Evolutionary conservation across 805 yeast species (phyloP), one percentile per base, ranked within the genome.

Genomic region (Starmerella stigmatis): DNA sequence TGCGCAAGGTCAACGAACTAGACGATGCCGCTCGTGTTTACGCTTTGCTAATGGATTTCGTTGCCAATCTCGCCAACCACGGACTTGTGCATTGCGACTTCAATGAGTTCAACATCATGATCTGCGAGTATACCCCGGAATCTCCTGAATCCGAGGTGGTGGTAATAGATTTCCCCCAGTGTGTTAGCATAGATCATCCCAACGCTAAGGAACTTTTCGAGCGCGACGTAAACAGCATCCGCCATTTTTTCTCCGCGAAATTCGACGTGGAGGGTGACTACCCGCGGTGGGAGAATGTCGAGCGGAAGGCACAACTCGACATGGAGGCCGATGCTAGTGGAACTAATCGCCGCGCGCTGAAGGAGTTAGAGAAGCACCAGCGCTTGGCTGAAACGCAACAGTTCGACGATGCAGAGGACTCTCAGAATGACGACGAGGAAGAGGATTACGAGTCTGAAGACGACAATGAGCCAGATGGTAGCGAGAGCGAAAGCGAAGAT

Each of bases 141-240:
- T 35, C 55, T 35, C 68, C 70, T 7, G 84, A 78, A 45, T 65
- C 67, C 34, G 92, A 84, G 41, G 85, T 86, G 57, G 81, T 88
- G 17, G 95, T 92, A 22, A 89, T 92, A 57, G 99, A 92, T 71
- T 92, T 92, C 70, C 99, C 99, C 3, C 99, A 92, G 65, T 89
- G 96, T 76, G 82, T 92, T 15, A 85, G 96, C 19, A 83, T 84
- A 37, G 88, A 82, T 53, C 99, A 92, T 60, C 71, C 69, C 3
- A 96, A 92, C 61, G 96, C 97, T 6, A 80, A 80, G 51, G 74
- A 72, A 46, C 88, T 85, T 62, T 92, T 92, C 64, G 76, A 84
- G 56, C 74, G 99, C 66, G 99, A 92, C 65, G 94, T 92, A 20
- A 83, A 85, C 46, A 88, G 97, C 63, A 79, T 92, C 44, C 72